Evolutionary conservation across 441 rosid genomes (phyloP), one percentile per base, ranked within the genome.

Genomic region (Erodium trifolium): DNA sequence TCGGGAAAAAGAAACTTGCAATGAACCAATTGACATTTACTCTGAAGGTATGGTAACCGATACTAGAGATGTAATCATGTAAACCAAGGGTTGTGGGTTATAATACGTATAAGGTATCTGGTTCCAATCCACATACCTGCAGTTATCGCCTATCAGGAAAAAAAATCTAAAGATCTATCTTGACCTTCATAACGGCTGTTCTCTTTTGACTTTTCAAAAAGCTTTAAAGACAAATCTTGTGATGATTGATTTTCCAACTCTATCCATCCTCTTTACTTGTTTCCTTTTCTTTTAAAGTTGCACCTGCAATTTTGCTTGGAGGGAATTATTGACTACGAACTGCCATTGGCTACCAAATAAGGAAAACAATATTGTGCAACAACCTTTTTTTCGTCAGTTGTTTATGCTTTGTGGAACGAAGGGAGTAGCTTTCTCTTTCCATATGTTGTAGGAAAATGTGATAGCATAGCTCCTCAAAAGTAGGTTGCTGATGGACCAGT

Each of bases 11-110:
- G 66, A 63, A 31, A 63, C 6, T 12, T 63, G 66, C 14, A 63
- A 27, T 63, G 66, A 63, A 63, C 66, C 39, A 27, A 63, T 63
- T 63, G 37, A 63, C 1, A 17, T 63, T 37, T 37, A 63, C 29
- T 27, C 39, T 27, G 39, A 63, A 63, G 66, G 66, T 63, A 29
- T 29, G 37, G 7, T 63, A 31, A 63, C 12, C 66, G 29, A 12
- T 63, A 29, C 43, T 37, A 5, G 43, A 37, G 27, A 23, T 23
- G 43, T 37, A 37, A 5, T 3, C 7, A 37, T 37, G 43, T 37
- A 6, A 37, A 37, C 43, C 43, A 23, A 37, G 43, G 43, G 43
- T 37, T 37, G 43, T 37, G 43, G 43, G 9, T 37, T 37, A 37
- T 37, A 4, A 37, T 37, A 6, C 9, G 7, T 37, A 37, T 37